A percentile compares a stretch with the other conserved stretches of the same genome.
phyloP scores from a whole-genome alignment of 176 grass and related monocot species.

The Eremochloa ophiuroides region DNA sequence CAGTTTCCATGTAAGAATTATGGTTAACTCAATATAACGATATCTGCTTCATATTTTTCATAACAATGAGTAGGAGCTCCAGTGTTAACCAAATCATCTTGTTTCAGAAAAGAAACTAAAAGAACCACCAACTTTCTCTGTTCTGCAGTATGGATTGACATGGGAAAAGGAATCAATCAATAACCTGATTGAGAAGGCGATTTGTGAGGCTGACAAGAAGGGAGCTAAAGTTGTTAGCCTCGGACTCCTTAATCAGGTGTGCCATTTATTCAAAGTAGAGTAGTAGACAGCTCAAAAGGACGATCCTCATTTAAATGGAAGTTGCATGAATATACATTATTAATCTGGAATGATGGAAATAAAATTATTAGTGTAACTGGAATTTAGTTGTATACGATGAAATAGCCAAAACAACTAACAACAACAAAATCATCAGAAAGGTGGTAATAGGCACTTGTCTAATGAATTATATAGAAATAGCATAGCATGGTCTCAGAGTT shows the following conservation, averaged over 20 bases:
- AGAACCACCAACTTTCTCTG: constrained; percentile 9
- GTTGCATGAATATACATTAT: neutral
- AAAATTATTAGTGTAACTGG: neutral
- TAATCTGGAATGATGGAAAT: neutral
- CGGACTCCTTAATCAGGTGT: constrained; percentile 80
- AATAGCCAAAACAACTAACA: neutral
- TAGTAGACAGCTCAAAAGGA: neutral
- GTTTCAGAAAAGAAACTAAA: neutral
- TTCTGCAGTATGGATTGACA: constrained; percentile 57
- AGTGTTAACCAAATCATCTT: neutral
- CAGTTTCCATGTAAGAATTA: constrained; percentile 68
- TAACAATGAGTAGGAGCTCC: neutral
- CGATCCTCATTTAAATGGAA: neutral
- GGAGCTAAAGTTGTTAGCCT: constrained; percentile 80
- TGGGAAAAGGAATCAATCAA: constrained; percentile 75
- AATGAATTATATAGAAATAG: neutral
- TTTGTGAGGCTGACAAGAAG: constrained; percentile 65
- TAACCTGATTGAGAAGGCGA: constrained; percentile 68
- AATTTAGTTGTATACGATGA: neutral
- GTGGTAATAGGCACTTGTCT: neutral
- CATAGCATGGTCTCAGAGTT: neutral
- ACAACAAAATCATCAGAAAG: neutral
- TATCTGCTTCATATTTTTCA: neutral
- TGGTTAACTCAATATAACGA: neutral
- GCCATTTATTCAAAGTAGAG: neutral